Evolutionary conservation across 108 stramenopile genomes (phyloP).

Genomic region (Stephanodiscus triporus): DNA sequence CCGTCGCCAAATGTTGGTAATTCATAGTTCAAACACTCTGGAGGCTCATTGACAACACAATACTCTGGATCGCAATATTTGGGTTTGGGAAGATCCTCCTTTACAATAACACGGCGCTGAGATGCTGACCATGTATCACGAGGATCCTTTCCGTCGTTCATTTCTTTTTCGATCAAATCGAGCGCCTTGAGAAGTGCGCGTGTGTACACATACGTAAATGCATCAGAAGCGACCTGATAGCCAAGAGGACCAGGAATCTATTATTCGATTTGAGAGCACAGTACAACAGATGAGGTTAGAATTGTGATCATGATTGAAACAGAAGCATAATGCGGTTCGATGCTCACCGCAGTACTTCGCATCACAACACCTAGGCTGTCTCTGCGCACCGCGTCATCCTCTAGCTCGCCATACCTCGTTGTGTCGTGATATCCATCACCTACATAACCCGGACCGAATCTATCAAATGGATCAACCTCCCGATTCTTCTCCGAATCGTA

Average conservation of each 20-base stretch:
- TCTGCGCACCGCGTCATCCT: slow-evolving; percentile 33
- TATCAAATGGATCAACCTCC: slow-evolving; percentile 33
- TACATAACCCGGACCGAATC: slow-evolving; percentile 43
- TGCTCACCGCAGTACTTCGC: slow-evolving; percentile 14
- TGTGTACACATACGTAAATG: slow-evolving; percentile 51
- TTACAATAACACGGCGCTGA: slow-evolving; percentile 20
- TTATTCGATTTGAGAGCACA: neutral
- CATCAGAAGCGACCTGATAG: slow-evolving; percentile 50
- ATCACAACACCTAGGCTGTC: slow-evolving; percentile 45
- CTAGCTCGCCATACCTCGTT: slow-evolving; percentile 52
- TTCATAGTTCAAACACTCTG: slow-evolving; percentile 59
- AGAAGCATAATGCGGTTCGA: too few relatives aligned
- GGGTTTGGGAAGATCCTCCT: slow-evolving; percentile 47
- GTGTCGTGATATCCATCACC: slow-evolving; percentile 56
- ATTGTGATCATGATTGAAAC: neutral
- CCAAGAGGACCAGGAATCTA: slow-evolving; percentile 56
- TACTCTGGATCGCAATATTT: slow-evolving; percentile 35
- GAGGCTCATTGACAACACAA: slow-evolving; percentile 49
- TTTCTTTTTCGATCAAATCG: slow-evolving; percentile 38
- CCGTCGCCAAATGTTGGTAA: slow-evolving; percentile 42
- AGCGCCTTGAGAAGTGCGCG: slow-evolving; percentile 46
- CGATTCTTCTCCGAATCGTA: slow-evolving; percentile 28
- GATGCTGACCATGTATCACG: slow-evolving; percentile 42
- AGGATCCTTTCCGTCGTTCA: slow-evolving; percentile 39
- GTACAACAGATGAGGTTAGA: neutral